Conservation (phyloP, 495 filamentous ascomycete genomes). For the Cercophora samala region DNA sequence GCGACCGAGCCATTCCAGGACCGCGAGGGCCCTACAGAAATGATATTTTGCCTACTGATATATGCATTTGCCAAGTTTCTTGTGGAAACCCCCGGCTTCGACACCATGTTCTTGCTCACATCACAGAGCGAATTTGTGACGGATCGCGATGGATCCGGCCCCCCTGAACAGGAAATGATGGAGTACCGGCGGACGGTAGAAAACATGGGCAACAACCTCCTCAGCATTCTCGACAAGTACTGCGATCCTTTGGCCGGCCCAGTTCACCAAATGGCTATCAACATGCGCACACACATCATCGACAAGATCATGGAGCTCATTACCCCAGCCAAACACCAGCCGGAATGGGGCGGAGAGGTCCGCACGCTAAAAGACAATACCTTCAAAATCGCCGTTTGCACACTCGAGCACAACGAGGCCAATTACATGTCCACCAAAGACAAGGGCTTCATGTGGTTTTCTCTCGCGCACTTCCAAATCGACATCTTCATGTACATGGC, state of each 20-base stretch:
- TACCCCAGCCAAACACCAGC: conserved; percentile 42
- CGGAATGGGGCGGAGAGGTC: conserved; percentile 41
- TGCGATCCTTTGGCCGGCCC: conserved; percentile 59
- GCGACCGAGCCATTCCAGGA: conserved; percentile 53
- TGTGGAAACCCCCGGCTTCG: conserved; percentile 43
- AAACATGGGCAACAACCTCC: conserved; percentile 41
- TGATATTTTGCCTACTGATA: conserved; percentile 62
- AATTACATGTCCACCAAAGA: conserved; percentile 39
- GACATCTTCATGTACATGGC: conserved; percentile 53
- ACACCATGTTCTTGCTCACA: conserved; percentile 41
- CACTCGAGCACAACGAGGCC: conserved; percentile 42
- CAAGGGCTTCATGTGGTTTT: conserved; percentile 51
- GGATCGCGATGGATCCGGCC: conserved; percentile 2
- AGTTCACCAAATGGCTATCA: conserved; percentile 54
- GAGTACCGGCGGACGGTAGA: conserved; percentile 51
- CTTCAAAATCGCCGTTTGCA: conserved; percentile 44
- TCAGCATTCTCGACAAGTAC: conserved; percentile 50
- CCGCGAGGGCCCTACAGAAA: conserved; percentile 60
- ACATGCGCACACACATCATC: conserved; percentile 45
- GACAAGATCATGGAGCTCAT: conserved; percentile 45
- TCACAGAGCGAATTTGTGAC: conserved; percentile 18
- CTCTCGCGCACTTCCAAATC: conserved; percentile 48
- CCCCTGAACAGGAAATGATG: conserved; percentile 39
- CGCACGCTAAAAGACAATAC: conserved; percentile 42
- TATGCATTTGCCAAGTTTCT: conserved; percentile 50